Conservation (phyloP, 352 stramenopile genomes). For the Globisporangium paroecandrum region DNA sequence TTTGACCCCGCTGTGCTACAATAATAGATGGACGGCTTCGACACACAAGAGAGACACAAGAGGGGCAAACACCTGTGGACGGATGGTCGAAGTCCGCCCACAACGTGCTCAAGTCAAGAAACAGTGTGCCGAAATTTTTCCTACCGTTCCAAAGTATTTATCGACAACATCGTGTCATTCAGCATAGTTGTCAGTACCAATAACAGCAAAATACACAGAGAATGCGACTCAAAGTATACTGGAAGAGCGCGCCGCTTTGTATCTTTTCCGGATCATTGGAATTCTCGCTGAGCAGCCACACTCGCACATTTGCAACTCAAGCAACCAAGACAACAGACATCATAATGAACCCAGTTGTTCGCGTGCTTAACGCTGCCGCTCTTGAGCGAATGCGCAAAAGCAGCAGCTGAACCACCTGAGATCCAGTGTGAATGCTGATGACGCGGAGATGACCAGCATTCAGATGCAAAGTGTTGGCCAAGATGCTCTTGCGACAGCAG, state of each 20-base stretch:
- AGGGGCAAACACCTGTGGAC: not conserved
- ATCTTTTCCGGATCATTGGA: not conserved
- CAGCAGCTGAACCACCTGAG: not conserved
- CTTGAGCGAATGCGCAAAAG: not conserved
- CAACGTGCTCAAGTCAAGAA: not conserved
- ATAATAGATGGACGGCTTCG: constrained; percentile 5
- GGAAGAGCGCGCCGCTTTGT: not conserved
- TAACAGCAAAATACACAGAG: not conserved
- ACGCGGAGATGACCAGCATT: constrained; percentile 5
- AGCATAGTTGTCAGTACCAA: constrained; percentile 2
- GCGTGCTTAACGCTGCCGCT: not conserved
- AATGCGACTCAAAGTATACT: not conserved
- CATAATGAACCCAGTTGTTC: not conserved
- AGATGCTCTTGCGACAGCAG: not conserved
- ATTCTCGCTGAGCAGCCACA: not conserved
- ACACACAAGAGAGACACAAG: not conserved
- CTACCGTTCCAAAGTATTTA: not conserved
- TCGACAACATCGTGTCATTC: not conserved
- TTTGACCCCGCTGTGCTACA: not conserved
- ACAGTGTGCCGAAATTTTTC: not conserved
- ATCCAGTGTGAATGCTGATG: not conserved
- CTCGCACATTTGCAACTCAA: not conserved
- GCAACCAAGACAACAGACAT: not conserved
- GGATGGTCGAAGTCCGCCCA: not conserved
- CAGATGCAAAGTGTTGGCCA: constrained; percentile 9